Conservation (phyloP, 352 stramenopile species). For the Blastocystis sp. region DNA sequence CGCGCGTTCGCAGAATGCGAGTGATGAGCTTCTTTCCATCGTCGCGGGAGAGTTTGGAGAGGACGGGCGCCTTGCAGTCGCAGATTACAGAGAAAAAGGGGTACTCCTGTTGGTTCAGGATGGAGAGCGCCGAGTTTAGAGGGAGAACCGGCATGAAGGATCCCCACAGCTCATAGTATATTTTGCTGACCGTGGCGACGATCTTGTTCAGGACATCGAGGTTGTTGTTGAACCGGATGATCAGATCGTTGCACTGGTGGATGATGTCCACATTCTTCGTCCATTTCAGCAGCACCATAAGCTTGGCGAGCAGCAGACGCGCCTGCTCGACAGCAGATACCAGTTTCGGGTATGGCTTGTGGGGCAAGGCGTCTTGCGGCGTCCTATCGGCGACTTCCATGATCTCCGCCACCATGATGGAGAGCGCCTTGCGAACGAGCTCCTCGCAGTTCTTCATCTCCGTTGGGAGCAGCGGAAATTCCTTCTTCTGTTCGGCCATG, state of each 20-base stretch:
- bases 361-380: not conserved
- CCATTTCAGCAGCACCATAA: conserved; percentile 40
- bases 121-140: conserved; percentile 19
- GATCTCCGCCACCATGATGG: not conserved
- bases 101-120: not conserved
- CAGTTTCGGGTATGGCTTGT: not conserved
- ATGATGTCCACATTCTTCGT: conserved; percentile 24
- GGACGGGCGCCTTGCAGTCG: not conserved
- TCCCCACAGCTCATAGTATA: not conserved
- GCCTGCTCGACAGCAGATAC: not conserved
- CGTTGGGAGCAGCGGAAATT: not conserved
- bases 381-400: not conserved
- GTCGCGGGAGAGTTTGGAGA: not conserved
- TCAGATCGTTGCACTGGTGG: not conserved
- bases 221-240: not conserved
- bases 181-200: not conserved
- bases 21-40: conserved; percentile 35
- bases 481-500: not conserved
- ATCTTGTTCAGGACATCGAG: conserved; percentile 7
- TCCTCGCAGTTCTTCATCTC: conserved; percentile 14
- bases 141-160: conserved; percentile 31
- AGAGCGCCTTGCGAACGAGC: not conserved
- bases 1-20: conserved; percentile 18
- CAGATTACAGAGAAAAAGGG: conserved; percentile 34
- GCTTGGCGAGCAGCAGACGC: not conserved